Evolutionary conservation across 2,329 filamentous ascomycete species (phyloP).

Genomic region (Sordariomycetes sp.): DNA sequence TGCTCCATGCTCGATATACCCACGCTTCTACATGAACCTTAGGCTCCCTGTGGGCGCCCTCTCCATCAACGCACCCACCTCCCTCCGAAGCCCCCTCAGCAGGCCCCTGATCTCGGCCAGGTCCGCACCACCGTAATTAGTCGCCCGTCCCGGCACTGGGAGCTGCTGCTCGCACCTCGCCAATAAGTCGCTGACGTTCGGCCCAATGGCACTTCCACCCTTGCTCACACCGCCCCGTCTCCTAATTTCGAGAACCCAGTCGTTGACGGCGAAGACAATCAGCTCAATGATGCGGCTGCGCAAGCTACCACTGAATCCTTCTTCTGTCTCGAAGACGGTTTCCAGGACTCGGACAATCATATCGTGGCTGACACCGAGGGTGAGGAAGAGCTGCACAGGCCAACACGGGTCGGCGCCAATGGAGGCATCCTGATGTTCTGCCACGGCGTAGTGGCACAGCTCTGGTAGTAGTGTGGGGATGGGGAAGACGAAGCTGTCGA

Average conservation of each 20-base stretch:
- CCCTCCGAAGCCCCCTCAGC: constrained; percentile 31
- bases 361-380: constrained; percentile 46
- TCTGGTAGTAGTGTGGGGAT: constrained; percentile 51
- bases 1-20: too few relatives aligned
- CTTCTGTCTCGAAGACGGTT: constrained; percentile 47
- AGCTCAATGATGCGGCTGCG: constrained; percentile 45
- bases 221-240: constrained; percentile 32
- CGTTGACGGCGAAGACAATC: constrained; percentile 38
- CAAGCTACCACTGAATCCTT: constrained; percentile 44
- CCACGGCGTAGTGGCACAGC: constrained; percentile 53
- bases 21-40: constrained; percentile 30
- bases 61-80: constrained; percentile 34
- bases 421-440: constrained; percentile 47
- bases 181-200: constrained; percentile 40
- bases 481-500: constrained; percentile 59
- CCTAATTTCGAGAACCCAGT: constrained; percentile 40
- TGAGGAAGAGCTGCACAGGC: constrained; percentile 47
- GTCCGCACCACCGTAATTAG: constrained; percentile 35
- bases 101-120: constrained; percentile 31
- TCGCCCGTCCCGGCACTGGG: constrained; percentile 25
- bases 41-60: constrained; percentile 31
- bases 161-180: constrained; percentile 37
- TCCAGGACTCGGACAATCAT: constrained; percentile 48
- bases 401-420: constrained; percentile 48
- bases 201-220: constrained; percentile 24